Percentiles rank a stretch among this genome's conserved stretches.
Conservation (phyloP, 805 yeast genomes). For the Isabelozyma pseudorhagii region DNA sequence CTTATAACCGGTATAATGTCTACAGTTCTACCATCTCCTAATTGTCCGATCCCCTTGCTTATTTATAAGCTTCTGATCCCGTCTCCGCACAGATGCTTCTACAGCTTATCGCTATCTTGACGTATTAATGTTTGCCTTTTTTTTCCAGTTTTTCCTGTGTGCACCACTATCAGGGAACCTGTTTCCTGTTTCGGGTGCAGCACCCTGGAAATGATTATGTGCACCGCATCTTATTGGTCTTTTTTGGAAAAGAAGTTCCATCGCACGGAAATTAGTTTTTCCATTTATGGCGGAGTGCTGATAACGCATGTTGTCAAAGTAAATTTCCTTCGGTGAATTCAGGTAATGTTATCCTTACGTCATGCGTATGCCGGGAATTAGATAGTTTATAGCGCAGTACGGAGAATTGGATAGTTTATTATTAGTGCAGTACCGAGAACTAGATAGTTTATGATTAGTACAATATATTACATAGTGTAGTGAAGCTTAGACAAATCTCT, state of each 20-base stretch:
- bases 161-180: neutral
- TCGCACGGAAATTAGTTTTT: neutral
- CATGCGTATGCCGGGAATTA: too few relatives aligned
- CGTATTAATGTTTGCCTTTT: neutral
- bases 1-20: too few relatives aligned
- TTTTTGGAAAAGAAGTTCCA: neutral
- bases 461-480: neutral
- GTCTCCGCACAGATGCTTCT: neutral
- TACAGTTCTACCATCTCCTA: neutral
- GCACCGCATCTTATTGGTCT: neutral
- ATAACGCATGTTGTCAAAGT: neutral
- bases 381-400: too few relatives aligned
- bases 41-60: neutral
- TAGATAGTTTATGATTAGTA: neutral
- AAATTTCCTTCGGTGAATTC: neutral
- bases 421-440: too few relatives aligned
- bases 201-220: neutral
- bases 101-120: neutral
- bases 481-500: slow-evolving; percentile 6
- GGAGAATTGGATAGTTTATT: too few relatives aligned
- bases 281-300: neutral
- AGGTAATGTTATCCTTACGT: neutral
- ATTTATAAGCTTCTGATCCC: neutral
- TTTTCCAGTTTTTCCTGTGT: neutral
- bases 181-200: neutral